A percentile compares a stretch with the other conserved stretches of the same genome.
These are phyloP conservation scores for Aspergillus felis DNA, from an alignment of 2,329 filamentous ascomycete species.

Conservation along the genomic window DNA sequence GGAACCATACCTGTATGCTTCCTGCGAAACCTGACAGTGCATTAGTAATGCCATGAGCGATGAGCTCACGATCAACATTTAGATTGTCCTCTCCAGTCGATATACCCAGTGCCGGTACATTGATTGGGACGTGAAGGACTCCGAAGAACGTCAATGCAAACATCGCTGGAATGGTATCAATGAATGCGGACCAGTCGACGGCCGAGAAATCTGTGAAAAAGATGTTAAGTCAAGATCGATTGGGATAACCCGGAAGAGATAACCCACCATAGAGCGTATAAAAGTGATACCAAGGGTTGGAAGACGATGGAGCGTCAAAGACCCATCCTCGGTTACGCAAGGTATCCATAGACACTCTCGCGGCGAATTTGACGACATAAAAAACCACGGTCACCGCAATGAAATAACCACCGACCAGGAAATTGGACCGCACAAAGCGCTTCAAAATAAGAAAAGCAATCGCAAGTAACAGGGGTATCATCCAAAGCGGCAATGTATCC, in stretches of 20 bases:
- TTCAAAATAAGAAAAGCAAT: constrained; percentile 73
- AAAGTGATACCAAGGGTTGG: constrained; percentile 95
- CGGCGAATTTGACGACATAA: constrained; percentile 44
- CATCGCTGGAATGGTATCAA: constrained; percentile 88
- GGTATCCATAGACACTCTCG: constrained; percentile 61
- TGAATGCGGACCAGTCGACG: constrained; percentile 78
- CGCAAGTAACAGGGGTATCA: constrained; percentile 71
- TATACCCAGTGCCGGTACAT: constrained; percentile 88
- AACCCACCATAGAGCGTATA: constrained; percentile 87
- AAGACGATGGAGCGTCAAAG: constrained; percentile 77
- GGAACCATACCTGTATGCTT: constrained; percentile 63
- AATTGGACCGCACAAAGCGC: constrained; percentile 72
- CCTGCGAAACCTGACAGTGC: constrained; percentile 79
- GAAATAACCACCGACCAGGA: constrained; percentile 84
- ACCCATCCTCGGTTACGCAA: constrained; percentile 81
- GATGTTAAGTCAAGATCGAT: constrained; percentile 2
- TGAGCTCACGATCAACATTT: constrained; percentile 84
- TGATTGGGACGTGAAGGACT: constrained; percentile 94
- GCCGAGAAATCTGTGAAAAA: constrained; percentile 63
- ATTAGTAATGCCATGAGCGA: constrained; percentile 90
- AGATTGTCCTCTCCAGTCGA: constrained; percentile 90
- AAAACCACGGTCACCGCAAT: constrained; percentile 67
- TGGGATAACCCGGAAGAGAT: background rate
- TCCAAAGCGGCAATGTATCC: constrained; percentile 79
- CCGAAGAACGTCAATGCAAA: constrained; percentile 96